Conservation (phyloP, 2,329 filamentous ascomycete genomes). For the Talaromyces sp. region DNA sequence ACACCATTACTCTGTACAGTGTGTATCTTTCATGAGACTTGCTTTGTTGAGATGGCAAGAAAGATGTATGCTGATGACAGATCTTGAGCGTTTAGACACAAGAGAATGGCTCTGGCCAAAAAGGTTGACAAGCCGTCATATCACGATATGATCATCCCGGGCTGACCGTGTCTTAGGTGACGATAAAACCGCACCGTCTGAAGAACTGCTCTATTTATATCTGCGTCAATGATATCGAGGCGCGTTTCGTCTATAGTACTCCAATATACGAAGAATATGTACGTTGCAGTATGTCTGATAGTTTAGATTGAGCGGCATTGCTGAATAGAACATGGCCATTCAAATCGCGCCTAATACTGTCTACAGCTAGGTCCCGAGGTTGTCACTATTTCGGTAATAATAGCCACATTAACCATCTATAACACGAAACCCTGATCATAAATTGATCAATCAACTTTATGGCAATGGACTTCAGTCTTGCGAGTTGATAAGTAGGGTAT, state of each 20-base stretch:
- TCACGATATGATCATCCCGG: not conserved
- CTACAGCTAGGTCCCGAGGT: not conserved
- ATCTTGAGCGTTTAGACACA: not conserved
- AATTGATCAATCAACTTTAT: not conserved
- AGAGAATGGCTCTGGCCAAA: not conserved
- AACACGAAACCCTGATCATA: not conserved
- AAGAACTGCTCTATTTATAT: not conserved
- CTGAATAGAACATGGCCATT: not conserved
- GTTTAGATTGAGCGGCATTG: not conserved
- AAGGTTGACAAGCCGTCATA: not conserved
- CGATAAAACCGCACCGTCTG: not conserved
- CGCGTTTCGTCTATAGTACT: not conserved
- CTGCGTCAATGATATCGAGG: not conserved
- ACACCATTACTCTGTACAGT: not conserved
- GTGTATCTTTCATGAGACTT: not conserved
- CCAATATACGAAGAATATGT: not conserved
- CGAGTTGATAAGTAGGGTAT: not conserved
- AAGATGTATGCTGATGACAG: not conserved
- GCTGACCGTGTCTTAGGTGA: not conserved
- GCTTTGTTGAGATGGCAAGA: not conserved
- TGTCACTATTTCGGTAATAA: not conserved
- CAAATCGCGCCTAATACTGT: not conserved
- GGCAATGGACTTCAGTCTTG: not conserved
- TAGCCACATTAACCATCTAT: constrained; percentile 6
- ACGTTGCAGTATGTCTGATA: not conserved